These are phyloP conservation scores for Chlamydomonas sp. DNA, from an alignment of 139 green algal species.

Conservation along the genomic window DNA sequence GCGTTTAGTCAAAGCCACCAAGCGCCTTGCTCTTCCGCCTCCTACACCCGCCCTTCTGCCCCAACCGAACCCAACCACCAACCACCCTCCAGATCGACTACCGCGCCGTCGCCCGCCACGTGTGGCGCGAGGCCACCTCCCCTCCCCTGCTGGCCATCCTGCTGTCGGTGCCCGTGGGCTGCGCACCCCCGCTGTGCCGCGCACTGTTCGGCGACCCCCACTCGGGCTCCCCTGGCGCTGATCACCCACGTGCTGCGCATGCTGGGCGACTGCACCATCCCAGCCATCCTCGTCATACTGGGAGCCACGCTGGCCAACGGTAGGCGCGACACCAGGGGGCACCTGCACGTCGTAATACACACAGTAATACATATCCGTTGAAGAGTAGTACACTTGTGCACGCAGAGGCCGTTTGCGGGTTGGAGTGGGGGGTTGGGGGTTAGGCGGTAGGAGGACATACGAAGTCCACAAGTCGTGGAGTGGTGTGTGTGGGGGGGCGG, in stretches of 20 bases:
- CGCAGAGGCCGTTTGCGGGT: too few species aligned
- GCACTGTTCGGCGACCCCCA: slow-evolving; percentile 48
- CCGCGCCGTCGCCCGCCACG: neutral
- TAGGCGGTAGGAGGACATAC: too few species aligned
- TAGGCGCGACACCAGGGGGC: too few species aligned
- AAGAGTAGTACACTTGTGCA: too few species aligned
- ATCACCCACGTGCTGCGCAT: slow-evolving; percentile 50
- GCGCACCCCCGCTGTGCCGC: slow-evolving; percentile 40
- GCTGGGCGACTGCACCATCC: slow-evolving; percentile 64
- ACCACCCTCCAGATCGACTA: neutral
- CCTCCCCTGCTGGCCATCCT: slow-evolving; percentile 45
- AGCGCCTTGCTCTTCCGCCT: neutral
- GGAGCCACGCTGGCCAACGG: slow-evolving; percentile 68
- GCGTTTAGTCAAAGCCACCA: too few species aligned
- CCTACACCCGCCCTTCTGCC: neutral
- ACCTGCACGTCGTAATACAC: too few species aligned
- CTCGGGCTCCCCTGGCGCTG: slow-evolving; percentile 42
- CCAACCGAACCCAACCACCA: neutral
- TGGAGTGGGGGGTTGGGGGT: too few species aligned
- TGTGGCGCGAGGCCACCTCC: slow-evolving; percentile 20
- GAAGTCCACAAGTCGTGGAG: too few species aligned
- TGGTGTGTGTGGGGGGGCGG: too few species aligned
- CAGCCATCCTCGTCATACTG: slow-evolving; percentile 69
- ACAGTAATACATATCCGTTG: too few species aligned
- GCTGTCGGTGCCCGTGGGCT: slow-evolving; percentile 48